Evolutionary conservation across 2,329 filamentous ascomycete species (phyloP).

Genomic region (Orbilia javanica): DNA sequence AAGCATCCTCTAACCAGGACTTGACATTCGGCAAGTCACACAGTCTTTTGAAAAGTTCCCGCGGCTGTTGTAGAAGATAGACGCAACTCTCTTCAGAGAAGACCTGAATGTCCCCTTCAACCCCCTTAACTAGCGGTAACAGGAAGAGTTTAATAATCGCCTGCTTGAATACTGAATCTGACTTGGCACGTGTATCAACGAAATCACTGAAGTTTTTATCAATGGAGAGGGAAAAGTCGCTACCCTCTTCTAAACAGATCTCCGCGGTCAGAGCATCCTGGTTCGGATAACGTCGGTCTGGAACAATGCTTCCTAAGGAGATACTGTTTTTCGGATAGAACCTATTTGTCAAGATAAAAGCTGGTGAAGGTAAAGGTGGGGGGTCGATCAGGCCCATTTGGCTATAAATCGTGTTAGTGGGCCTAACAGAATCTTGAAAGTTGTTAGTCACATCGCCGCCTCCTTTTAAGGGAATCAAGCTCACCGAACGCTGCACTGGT

Average conservation of each 20-base stretch:
- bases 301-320: slow-evolving; percentile 26
- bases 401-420: neutral
- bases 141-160: slow-evolving; percentile 28
- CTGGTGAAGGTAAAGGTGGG: neutral
- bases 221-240: slow-evolving; percentile 30
- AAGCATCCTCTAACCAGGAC: slow-evolving; percentile 1
- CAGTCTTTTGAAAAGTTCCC: slow-evolving; percentile 28
- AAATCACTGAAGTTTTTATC: slow-evolving; percentile 41
- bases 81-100: slow-evolving; percentile 32
- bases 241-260: slow-evolving; percentile 16
- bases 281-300: slow-evolving; percentile 38
- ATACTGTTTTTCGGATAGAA: slow-evolving; percentile 24
- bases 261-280: slow-evolving; percentile 11
- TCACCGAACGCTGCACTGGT: neutral
- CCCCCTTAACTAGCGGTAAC: slow-evolving; percentile 4
- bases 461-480: too few species aligned
- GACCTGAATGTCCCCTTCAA: slow-evolving; percentile 37
- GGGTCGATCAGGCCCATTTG: neutral
- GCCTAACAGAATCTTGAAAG: neutral
- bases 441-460: too few species aligned
- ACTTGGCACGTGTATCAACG: slow-evolving; percentile 10
- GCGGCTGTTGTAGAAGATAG: slow-evolving; percentile 29
- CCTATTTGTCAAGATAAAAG: slow-evolving; percentile 26
- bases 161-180: slow-evolving; percentile 24
- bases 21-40: slow-evolving; percentile 1